Conservation (phyloP, 345 rosid genomes). For the Clarkia xantiana region DNA sequence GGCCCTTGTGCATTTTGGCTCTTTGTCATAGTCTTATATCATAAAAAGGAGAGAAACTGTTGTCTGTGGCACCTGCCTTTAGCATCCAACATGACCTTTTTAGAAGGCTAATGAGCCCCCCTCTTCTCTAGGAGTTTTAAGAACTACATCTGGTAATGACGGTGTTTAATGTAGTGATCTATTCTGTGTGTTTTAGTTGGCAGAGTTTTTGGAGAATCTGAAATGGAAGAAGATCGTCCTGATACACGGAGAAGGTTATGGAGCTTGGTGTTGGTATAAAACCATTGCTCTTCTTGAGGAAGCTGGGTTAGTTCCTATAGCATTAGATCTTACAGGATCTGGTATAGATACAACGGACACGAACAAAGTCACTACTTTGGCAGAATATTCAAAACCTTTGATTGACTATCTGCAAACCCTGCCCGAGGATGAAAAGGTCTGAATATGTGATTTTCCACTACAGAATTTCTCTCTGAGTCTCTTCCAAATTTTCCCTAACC, state of each 20-base stretch:
- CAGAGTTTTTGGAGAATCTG: slow-evolving; percentile 52
- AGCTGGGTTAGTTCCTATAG: slow-evolving; percentile 55
- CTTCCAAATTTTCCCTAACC: not conserved
- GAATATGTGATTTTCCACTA: slow-evolving; percentile 1
- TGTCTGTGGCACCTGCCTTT: no score
- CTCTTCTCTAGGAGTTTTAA: no score
- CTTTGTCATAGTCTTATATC: no score
- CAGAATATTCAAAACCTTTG: slow-evolving; percentile 76
- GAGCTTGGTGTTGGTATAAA: slow-evolving; percentile 99
- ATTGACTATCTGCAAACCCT: slow-evolving; percentile 41
- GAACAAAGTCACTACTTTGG: slow-evolving; percentile 47
- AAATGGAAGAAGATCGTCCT: slow-evolving; percentile 45
- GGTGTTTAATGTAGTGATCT: not conserved
- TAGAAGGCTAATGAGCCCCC: no score
- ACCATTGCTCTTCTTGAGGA: slow-evolving; percentile 72
- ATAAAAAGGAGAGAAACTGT: no score
- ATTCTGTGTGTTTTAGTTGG: slow-evolving; percentile 27
- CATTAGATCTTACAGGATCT: slow-evolving; percentile 72
- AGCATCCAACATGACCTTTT: no score
- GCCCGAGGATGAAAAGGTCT: slow-evolving; percentile 81
- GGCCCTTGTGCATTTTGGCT: no score
- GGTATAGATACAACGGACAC: slow-evolving; percentile 69
- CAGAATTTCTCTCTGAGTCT: not conserved
- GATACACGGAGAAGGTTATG: slow-evolving; percentile 93
- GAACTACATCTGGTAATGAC: not conserved